phyloP scores from a whole-genome alignment of 2,329 filamentous ascomycete species.

The Clathrospora elynae region DNA sequence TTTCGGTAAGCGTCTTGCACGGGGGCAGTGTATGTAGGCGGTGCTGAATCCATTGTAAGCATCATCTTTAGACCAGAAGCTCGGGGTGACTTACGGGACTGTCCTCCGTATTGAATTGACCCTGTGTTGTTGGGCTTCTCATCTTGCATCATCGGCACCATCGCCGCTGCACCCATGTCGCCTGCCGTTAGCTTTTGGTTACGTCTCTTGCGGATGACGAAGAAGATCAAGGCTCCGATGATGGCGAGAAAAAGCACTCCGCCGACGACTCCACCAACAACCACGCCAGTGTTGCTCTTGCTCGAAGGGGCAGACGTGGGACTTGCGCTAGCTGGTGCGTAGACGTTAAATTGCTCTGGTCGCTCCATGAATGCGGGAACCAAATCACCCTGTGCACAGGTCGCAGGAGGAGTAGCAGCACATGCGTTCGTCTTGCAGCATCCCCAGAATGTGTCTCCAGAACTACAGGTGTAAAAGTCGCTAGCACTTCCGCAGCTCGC shows the following conservation, averaged over 20 bases:
- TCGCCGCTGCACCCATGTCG: conserved; percentile 13
- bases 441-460: conserved; percentile 21
- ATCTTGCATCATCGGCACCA: conserved; percentile 20
- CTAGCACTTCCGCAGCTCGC: conserved; percentile 39
- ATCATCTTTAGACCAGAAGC: background rate
- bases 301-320: conserved; percentile 3
- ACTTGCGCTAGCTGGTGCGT: conserved; percentile 9
- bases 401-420: conserved; percentile 14
- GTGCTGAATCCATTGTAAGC: conserved; percentile 26
- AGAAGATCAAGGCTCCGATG: conserved; percentile 33
- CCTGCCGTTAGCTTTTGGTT: conserved; percentile 7
- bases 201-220: conserved; percentile 26
- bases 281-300: conserved; percentile 27
- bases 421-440: conserved; percentile 45
- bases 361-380: conserved; percentile 31
- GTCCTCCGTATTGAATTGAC: conserved; percentile 20
- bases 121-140: conserved; percentile 15
- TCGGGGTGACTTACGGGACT: conserved; percentile 26
- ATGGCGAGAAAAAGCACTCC: conserved; percentile 30
- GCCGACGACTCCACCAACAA: conserved; percentile 38
- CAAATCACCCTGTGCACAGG: conserved; percentile 40
- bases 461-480: conserved; percentile 47
- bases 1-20: conserved; percentile 23
- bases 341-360: conserved; percentile 27
- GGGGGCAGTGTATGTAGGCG: conserved; percentile 33